Conservation (phyloP, 306 rosid genomes). For the Begonia loranthoides region DNA sequence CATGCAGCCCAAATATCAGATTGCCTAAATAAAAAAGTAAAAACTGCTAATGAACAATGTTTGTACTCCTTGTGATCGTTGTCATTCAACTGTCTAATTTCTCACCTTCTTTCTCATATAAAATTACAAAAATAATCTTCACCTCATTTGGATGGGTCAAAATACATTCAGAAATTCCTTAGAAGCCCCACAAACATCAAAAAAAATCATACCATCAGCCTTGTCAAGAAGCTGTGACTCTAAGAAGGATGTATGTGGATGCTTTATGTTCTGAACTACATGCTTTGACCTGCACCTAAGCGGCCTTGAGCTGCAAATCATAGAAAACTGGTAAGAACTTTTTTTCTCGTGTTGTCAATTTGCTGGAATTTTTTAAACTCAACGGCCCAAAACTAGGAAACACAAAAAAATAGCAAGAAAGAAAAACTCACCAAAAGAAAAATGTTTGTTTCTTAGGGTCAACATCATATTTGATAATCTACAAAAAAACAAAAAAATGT, state of each 20-base stretch:
- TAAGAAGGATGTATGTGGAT: constrained; percentile 19
- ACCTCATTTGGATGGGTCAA: not conserved
- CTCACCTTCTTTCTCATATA: not conserved
- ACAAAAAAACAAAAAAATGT: constrained; percentile 15
- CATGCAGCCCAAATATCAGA: not conserved
- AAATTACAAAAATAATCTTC: not conserved
- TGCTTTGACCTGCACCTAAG: constrained; percentile 24
- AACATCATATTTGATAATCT: constrained; percentile 38
- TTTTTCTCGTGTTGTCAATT: too few relatives aligned
- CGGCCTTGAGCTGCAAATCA: constrained; percentile 46
- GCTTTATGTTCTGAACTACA: constrained; percentile 20
- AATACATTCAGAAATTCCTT: too few relatives aligned
- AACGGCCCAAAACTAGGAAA: not conserved
- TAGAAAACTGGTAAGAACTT: not conserved
- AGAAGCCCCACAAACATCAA: constrained; percentile 4
- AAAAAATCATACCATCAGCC: constrained; percentile 38
- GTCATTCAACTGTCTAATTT: not conserved
- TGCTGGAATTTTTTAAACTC: too few relatives aligned
- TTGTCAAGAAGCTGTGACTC: constrained; percentile 28
- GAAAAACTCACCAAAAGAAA: constrained; percentile 33
- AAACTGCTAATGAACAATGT: too few relatives aligned
- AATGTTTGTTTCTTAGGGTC: constrained; percentile 58
- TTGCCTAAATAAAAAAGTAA: too few relatives aligned
- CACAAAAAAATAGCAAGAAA: not conserved
- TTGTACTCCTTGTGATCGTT: too few relatives aligned